Evolutionary conservation across 495 filamentous ascomycete species (phyloP).

Genomic region (Talaromyces thailandensis): DNA sequence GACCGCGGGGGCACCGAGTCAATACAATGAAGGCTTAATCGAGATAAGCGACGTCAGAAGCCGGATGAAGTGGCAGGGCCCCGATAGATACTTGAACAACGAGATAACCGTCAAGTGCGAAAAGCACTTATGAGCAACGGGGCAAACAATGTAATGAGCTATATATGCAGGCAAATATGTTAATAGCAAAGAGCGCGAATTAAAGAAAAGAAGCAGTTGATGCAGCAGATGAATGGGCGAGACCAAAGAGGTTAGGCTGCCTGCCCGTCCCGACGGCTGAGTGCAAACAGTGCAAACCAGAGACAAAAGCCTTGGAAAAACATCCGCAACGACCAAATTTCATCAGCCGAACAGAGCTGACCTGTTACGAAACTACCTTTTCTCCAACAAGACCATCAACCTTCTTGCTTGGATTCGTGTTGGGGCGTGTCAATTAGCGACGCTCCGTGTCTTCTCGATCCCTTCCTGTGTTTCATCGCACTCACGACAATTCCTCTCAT

Average conservation of each 20-base stretch:
- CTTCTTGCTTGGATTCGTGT: neutral
- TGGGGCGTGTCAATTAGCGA: neutral
- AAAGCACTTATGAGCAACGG: neutral
- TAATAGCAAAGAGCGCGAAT: neutral
- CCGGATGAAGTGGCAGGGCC: neutral
- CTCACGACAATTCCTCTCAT: neutral
- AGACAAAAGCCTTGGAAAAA: neutral
- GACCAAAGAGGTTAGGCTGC: neutral
- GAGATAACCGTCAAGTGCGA: neutral
- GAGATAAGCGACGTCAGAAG: conserved; percentile 1
- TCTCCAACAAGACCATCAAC: neutral
- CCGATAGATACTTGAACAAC: neutral
- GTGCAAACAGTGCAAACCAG: conserved; percentile 9
- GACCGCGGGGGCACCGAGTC: neutral
- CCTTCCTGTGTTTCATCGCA: neutral
- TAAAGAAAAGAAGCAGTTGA: neutral
- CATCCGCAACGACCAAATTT: conserved; percentile 7
- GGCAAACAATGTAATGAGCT: neutral
- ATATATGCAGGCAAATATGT: neutral
- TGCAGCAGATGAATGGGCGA: neutral
- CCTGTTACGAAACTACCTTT: neutral
- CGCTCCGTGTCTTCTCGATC: neutral
- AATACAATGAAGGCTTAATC: neutral
- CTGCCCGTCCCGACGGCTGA: neutral
- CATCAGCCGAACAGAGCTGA: conserved; percentile 1